Percentiles rank a stretch among this genome's conserved stretches.
Conservation (phyloP, 192 early-diverging fungal species). For the Thoreauomyces humboldtii region DNA sequence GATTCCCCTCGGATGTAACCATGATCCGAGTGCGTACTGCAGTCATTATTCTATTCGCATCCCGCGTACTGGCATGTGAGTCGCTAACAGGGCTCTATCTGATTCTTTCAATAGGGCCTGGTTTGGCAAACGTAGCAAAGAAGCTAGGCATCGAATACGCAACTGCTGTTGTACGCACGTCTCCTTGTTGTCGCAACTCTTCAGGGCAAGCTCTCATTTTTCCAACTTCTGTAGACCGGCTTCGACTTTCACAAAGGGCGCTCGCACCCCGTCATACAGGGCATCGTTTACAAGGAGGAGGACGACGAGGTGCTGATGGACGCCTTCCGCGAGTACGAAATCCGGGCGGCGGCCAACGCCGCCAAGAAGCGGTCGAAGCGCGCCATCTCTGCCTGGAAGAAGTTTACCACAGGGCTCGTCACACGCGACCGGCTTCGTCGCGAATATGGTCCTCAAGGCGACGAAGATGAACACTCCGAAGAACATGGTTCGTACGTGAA, state of each 20-base stretch:
- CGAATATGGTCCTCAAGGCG: slow-evolving; percentile 43
- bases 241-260: slow-evolving; percentile 67
- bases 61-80: neutral
- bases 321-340: slow-evolving; percentile 30
- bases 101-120: no score
- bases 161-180: slow-evolving; percentile 69
- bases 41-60: no score
- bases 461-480: neutral
- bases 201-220: neutral
- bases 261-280: slow-evolving; percentile 60
- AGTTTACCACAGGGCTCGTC: slow-evolving; percentile 48
- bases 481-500: neutral
- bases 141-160: slow-evolving; percentile 77
- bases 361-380: slow-evolving; percentile 42
- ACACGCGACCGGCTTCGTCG: slow-evolving; percentile 52
- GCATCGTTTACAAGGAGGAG: slow-evolving; percentile 69
- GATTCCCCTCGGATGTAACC: slow-evolving; percentile 77
- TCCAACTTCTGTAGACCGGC: slow-evolving; percentile 47
- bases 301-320: slow-evolving; percentile 54
- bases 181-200: neutral
- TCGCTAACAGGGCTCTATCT: no score
- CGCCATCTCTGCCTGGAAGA: slow-evolving; percentile 52
- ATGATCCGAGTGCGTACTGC: slow-evolving; percentile 49
- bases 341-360: slow-evolving; percentile 14
- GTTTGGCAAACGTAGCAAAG: slow-evolving; percentile 64